Evolutionary conservation across 805 yeast species (phyloP), one percentile per base, ranked within the genome.

Genomic region (Candida pseudofarinosa): DNA sequence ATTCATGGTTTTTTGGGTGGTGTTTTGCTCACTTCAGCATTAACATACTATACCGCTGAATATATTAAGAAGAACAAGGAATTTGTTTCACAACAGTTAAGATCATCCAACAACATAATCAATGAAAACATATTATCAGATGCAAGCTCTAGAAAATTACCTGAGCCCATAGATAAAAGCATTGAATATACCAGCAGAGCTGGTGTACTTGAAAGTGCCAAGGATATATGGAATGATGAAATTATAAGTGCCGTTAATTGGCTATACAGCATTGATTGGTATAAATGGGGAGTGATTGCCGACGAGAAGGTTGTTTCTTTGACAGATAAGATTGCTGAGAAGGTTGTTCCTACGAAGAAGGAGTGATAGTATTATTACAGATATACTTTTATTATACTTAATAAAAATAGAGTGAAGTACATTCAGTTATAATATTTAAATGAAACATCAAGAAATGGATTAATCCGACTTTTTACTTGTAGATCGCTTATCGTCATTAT

Each of bases 221-320:
- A 81, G 50, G 95, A 86, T 54, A 71, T 85, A 34, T 86, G 95
- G 95, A 83, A 86, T 56, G 80, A 77, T 36, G 90, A 85, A 57
- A 74, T 86, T 41, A 72, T 83, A 44, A 69, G 67, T 35, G 74
- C 76, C 45, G 86, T 81, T 17, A 79, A 80, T 50, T 82, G 85
- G 77, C 51, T 84, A 12, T 84, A 83, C 54, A 54, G 73, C 37
- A 67, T 78, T 47, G 71, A 73, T 57, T 64, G 79, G 74, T 67
- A 75, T 60, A 63, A 65, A 43, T 52, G 59, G 51, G 72, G 71
- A 1, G 51, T 67, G 33, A 53, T 60, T 19, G 58, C 62, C 13
- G 73, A 69, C 51, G 53, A 58, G 43, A 60, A 63, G 51, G 38
- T 66, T 33, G 51, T 50, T 39, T 51, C 53, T 26, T 50, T 67